Conservation (phyloP, 108 stramenopile genomes). For the Skeletonema tropicum region DNA sequence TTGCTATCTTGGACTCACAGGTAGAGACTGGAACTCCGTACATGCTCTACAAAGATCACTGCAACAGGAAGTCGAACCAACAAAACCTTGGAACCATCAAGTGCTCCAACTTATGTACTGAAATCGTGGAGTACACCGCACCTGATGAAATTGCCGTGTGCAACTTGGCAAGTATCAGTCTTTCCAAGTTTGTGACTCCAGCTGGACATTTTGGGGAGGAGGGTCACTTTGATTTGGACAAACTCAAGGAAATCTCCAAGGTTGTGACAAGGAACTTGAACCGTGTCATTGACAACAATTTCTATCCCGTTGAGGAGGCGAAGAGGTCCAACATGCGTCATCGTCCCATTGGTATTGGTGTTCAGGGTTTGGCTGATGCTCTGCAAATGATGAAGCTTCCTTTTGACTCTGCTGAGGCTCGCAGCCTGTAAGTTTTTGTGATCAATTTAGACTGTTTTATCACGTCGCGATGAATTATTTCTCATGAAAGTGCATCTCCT, state of each 20-base stretch:
- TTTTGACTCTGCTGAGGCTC: constrained; percentile 90
- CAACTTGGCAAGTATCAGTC: constrained; percentile 97
- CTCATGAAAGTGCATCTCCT: neutral
- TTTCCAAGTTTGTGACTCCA: constrained; percentile 90
- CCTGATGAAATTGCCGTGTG: constrained; percentile 99
- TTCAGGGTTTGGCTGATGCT: constrained; percentile 98
- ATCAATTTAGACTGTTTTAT: neutral
- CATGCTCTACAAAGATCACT: constrained; percentile 99
- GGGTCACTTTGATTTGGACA: constrained; percentile 86
- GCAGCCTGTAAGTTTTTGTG: constrained; percentile 52
- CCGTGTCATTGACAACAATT: constrained; percentile 98
- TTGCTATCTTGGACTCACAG: constrained; percentile 93
- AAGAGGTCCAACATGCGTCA: constrained; percentile 93
- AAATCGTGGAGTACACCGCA: constrained; percentile 98
- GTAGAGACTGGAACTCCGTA: constrained; percentile 99
- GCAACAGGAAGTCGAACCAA: constrained; percentile 98
- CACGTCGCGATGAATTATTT: neutral
- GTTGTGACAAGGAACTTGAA: constrained; percentile 98
- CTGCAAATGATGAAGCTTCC: constrained; percentile 96
- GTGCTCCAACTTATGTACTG: constrained; percentile 97
- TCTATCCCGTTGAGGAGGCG: constrained; percentile 94
- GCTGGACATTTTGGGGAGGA: constrained; percentile 48
- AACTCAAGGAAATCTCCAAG: constrained; percentile 87
- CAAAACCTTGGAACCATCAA: constrained; percentile 98
- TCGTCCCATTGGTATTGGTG: constrained; percentile 99